Conservation (phyloP, 1,139 yeast species). For the Zygoascus meyerae region DNA sequence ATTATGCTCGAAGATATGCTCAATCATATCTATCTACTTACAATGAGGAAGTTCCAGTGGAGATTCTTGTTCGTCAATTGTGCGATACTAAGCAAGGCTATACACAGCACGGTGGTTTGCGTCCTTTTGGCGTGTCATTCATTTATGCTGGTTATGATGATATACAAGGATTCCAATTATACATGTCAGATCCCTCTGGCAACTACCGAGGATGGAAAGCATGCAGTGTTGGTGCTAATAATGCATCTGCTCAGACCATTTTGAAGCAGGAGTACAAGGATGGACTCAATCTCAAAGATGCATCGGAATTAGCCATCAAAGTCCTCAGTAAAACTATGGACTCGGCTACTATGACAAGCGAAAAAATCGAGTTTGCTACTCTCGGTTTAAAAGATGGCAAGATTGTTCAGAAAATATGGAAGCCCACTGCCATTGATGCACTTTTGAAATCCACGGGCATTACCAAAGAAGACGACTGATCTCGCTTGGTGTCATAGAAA, state of each 20-base stretch:
- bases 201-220: conserved; percentile 99
- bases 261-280: conserved; percentile 93
- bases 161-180: conserved; percentile 82
- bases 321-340: conserved; percentile 95
- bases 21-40: conserved; percentile 80
- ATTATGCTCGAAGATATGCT: conserved; percentile 79
- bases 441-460: conserved; percentile 73
- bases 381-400: conserved; percentile 49
- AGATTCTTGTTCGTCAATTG: conserved; percentile 75
- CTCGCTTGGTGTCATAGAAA: conserved; percentile 11
- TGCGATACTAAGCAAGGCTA: conserved; percentile 97
- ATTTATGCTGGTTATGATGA: conserved; percentile 95
- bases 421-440: conserved; percentile 65
- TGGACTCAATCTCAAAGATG: conserved; percentile 54
- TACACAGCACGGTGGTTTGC: conserved; percentile 96
- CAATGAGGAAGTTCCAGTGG: conserved; percentile 90
- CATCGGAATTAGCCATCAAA: conserved; percentile 82
- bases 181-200: conserved; percentile 95
- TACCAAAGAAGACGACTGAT: conserved; percentile 41
- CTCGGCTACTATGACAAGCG: conserved; percentile 74
- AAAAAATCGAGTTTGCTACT: conserved; percentile 87
- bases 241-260: conserved; percentile 91
- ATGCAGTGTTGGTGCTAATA: conserved; percentile 93
- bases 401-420: conserved; percentile 70
- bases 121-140: conserved; percentile 97